Evolutionary conservation across 495 filamentous ascomycete species (phyloP).

Genomic region (Aspergillus taichungensis): DNA sequence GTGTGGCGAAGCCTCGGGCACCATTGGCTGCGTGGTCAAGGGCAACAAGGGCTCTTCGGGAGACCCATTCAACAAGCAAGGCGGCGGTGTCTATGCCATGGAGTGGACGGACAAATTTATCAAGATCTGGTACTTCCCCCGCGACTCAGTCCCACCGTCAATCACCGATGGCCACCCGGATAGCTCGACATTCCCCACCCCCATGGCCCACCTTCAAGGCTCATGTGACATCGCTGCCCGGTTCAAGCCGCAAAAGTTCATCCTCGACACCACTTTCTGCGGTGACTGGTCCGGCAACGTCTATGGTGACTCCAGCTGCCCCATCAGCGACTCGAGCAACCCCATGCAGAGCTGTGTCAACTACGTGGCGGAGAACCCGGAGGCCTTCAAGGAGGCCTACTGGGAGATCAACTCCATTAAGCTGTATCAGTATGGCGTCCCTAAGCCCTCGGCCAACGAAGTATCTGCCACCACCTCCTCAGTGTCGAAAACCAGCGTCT

Average conservation of each 20-base stretch:
- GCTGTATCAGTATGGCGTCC: slow-evolving; percentile 42
- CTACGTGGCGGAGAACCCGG: slow-evolving; percentile 58
- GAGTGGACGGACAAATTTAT: slow-evolving; percentile 62
- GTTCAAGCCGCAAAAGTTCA: slow-evolving; percentile 65
- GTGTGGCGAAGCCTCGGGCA: slow-evolving; percentile 46
- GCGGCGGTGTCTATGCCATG: slow-evolving; percentile 71
- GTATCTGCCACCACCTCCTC: slow-evolving; percentile 3
- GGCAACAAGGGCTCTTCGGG: slow-evolving; percentile 53
- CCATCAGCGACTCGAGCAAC: slow-evolving; percentile 24
- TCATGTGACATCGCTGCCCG: slow-evolving; percentile 56
- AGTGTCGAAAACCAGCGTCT: not conserved
- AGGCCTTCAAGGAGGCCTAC: slow-evolving; percentile 52
- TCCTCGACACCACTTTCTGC: slow-evolving; percentile 82
- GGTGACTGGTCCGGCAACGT: slow-evolving; percentile 78
- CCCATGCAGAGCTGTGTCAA: slow-evolving; percentile 46
- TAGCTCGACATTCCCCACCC: slow-evolving; percentile 54
- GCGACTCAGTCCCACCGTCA: slow-evolving; percentile 47
- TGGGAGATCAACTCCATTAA: slow-evolving; percentile 65
- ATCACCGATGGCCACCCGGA: slow-evolving; percentile 52
- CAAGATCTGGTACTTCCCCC: slow-evolving; percentile 72
- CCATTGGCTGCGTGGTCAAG: slow-evolving; percentile 39
- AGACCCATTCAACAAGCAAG: slow-evolving; percentile 58
- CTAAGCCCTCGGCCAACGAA: slow-evolving; percentile 1
- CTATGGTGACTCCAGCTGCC: slow-evolving; percentile 30
- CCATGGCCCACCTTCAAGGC: slow-evolving; percentile 53